Conservation (phyloP, 352 stramenopile genomes). For the Phytophthora cajani region DNA sequence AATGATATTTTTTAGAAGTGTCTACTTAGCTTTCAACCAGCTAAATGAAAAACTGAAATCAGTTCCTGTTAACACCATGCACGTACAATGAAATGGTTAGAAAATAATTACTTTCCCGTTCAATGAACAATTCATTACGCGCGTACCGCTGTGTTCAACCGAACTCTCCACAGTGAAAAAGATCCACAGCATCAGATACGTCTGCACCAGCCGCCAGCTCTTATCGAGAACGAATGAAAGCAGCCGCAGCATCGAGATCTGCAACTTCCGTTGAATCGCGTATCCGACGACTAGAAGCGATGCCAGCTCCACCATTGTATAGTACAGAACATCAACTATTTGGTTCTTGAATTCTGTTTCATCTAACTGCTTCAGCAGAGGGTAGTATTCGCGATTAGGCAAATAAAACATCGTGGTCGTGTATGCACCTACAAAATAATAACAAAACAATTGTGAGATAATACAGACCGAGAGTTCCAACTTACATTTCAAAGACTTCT, state of each 20-base stretch:
- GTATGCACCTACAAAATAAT: background rate
- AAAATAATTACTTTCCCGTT: no score
- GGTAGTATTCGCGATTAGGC: background rate
- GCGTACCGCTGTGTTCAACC: background rate
- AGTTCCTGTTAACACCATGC: no score
- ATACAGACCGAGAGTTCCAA: no score
- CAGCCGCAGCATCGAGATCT: background rate
- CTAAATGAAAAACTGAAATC: no score
- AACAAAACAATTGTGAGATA: background rate
- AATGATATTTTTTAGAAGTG: no score
- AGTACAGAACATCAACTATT: no score
- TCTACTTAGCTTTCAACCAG: no score
- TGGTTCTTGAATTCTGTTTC: background rate
- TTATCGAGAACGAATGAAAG: constrained; percentile 2
- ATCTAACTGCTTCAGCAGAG: background rate
- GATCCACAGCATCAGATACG: background rate
- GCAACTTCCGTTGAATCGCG: background rate
- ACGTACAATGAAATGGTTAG: no score
- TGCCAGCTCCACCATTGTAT: no score
- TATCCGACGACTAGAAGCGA: background rate
- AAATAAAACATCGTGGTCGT: background rate
- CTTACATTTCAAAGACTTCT: no score
- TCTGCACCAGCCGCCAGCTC: background rate
- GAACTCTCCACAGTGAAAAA: background rate
- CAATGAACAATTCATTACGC: no score